Conservation (phyloP, 2,329 filamentous ascomycete species). For the Aphanocladium album region DNA sequence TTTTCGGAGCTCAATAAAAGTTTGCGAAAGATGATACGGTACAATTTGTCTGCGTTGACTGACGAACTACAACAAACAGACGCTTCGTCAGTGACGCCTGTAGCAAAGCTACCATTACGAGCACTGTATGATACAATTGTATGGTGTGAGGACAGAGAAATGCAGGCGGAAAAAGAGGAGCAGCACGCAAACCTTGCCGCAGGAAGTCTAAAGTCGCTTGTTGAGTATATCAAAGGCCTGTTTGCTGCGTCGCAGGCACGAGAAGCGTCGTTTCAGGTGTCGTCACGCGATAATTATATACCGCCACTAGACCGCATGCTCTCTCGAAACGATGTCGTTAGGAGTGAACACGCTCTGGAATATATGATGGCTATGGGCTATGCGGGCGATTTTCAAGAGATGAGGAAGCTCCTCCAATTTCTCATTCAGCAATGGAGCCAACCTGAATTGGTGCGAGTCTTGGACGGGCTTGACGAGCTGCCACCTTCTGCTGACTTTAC, state of each 20-base stretch:
- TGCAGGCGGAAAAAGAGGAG: neutral
- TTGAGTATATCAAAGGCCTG: slow-evolving; percentile 4
- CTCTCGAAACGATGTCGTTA: slow-evolving; percentile 28
- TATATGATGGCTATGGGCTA: slow-evolving; percentile 61
- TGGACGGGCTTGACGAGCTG: slow-evolving; percentile 30
- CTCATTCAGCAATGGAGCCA: slow-evolving; percentile 44
- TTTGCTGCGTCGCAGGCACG: neutral
- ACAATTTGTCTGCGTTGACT: neutral
- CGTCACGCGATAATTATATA: slow-evolving; percentile 20
- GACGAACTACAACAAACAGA: neutral
- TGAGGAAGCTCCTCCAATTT: slow-evolving; percentile 56
- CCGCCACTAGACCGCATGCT: slow-evolving; percentile 29
- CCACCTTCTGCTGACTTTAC: slow-evolving; percentile 29
- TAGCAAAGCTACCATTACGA: neutral
- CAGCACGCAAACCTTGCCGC: neutral
- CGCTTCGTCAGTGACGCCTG: neutral
- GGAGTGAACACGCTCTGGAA: slow-evolving; percentile 41
- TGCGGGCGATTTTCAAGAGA: slow-evolving; percentile 53
- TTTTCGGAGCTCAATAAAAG: slow-evolving; percentile 22
- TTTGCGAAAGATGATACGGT: slow-evolving; percentile 22
- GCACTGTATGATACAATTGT: neutral
- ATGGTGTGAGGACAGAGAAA: neutral
- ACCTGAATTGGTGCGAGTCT: slow-evolving; percentile 28
- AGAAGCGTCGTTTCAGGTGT: slow-evolving; percentile 11
- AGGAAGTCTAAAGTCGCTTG: neutral